A percentile compares a stretch with the other conserved stretches of the same genome.
Conservation (phyloP, 2,329 filamentous ascomycete genomes). For the Neonectria ditissima region DNA sequence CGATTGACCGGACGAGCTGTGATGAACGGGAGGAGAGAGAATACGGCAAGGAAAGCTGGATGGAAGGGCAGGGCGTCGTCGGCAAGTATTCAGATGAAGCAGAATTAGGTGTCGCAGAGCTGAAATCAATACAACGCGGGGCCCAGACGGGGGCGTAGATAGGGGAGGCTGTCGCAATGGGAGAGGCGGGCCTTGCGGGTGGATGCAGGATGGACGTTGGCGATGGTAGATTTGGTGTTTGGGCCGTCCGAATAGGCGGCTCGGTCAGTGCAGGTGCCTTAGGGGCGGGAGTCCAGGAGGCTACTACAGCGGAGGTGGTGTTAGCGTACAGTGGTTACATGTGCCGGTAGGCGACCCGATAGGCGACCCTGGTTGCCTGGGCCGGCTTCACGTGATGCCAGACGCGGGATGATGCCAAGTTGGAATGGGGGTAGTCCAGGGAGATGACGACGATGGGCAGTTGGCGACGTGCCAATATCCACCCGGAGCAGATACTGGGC, state of each 20-base stretch:
- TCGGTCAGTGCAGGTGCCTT: too few species aligned
- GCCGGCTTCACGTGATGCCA: conserved; percentile 39
- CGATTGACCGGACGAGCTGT: not conserved
- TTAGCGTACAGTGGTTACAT: conserved; percentile 45
- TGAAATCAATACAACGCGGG: not conserved
- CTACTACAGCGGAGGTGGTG: conserved; percentile 21
- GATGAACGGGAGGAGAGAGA: not conserved
- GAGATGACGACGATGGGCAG: conserved; percentile 12
- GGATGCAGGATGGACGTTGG: conserved; percentile 28
- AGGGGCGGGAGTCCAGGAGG: conserved; percentile 7
- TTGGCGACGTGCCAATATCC: conserved; percentile 2
- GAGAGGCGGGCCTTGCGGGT: conserved; percentile 15
- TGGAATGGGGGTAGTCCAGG: conserved; percentile 1
- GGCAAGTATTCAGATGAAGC: not conserved
- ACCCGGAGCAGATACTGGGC: not conserved
- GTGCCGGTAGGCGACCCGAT: conserved; percentile 36
- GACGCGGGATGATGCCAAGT: not conserved
- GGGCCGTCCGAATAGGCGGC: conserved; percentile 8
- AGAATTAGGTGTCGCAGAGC: conserved; percentile 20
- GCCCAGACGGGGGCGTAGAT: not conserved
- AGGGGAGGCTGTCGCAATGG: conserved; percentile 25
- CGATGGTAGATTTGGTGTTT: conserved; percentile 34
- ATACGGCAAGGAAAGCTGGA: conserved; percentile 1
- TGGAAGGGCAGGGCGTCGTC: not conserved
- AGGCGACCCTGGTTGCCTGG: conserved; percentile 27